Base-by-base conservation (phyloP, 345 rosid species). In the Hirschfeldia incana region DNA sequence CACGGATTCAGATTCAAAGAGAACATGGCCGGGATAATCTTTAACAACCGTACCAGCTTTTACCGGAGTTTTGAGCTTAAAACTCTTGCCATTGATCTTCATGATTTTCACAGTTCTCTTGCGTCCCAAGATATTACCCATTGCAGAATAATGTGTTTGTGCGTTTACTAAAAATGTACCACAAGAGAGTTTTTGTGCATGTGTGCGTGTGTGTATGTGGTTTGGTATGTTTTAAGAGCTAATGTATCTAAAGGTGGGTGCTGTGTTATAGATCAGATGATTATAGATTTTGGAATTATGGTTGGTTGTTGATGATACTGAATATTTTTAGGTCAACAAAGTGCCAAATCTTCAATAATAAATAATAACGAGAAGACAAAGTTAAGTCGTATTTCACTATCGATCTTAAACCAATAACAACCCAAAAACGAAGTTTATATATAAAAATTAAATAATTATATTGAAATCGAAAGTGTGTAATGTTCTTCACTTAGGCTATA, bases 71-170 rank as follows among this genome's bases (percentile, higher is more conserved):
- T 83, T 87, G 8, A 93, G 17, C 89, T 93, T 91, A 51, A 87
- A 44, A 28, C 93, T 89, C 80, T 95, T 97, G 0, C 99, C 99
- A 65, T 74, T 83, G 69, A 90, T 89, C 80, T 89, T 95, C 99
- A 95, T 95, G 29, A 95, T 81, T 76, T 90, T 95, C 1, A 83
- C 84, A 0, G 87, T 80, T 70, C 70, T 88, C 70, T 84, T 91
- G 77, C 86, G 80, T 39, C 89, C 91, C 53, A 92, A 74, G 84
- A 82, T 77, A 84, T 94, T 94, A 11, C 96, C 97, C 98, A 94
- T 94, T 72, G 6, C 30, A 57, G 75, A 66, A 58, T 58, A 58
- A 37, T 58, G n/a, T 17, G 58, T 44, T 11, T 13, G 17, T 53
- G 2, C 30, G 30, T 8, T 27, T 64, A 70, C 66, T 55, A 32